phyloP scores from a whole-genome alignment of 2,329 filamentous ascomycete species.

The Huntiella decipiens region DNA sequence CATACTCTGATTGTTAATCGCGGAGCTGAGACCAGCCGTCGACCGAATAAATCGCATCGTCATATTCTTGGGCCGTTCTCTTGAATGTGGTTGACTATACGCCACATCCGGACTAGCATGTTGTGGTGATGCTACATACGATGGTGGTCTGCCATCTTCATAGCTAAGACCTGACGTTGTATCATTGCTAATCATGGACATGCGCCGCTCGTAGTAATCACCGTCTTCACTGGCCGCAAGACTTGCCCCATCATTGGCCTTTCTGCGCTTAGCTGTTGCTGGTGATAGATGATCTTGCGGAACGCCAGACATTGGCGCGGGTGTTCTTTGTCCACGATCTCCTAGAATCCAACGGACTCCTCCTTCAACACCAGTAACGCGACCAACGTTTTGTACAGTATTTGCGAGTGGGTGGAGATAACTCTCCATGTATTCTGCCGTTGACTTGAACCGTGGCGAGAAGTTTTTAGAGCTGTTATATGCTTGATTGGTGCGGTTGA shows the following conservation, averaged over 20 bases:
- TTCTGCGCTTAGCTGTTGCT: constrained; percentile 38
- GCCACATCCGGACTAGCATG: constrained; percentile 16
- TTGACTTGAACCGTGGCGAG: constrained; percentile 71
- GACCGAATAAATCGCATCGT: constrained; percentile 55
- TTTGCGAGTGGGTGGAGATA: constrained; percentile 74
- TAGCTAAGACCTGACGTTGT: constrained; percentile 5
- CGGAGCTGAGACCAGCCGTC: constrained; percentile 75
- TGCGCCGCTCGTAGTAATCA: constrained; percentile 16
- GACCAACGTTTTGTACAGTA: constrained; percentile 66
- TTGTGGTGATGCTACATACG: constrained; percentile 14
- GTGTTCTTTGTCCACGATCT: constrained; percentile 29
- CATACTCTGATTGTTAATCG: constrained; percentile 77
- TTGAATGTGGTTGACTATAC: constrained; percentile 1
- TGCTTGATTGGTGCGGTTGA: constrained; percentile 65
- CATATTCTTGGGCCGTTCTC: constrained; percentile 4
- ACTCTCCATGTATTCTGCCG: constrained; percentile 78
- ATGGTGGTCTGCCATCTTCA: constrained; percentile 4
- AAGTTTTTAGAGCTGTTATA: constrained; percentile 82
- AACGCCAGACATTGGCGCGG: constrained; percentile 18
- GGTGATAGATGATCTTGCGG: constrained; percentile 17
- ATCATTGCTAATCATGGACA: constrained; percentile 9
- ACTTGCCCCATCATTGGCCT: constrained; percentile 26
- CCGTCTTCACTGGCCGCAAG: constrained; percentile 10
- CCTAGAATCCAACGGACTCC: constrained; percentile 71
- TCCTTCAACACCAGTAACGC: constrained; percentile 72